Conservation (phyloP, 1,284 basidiomycete species). For the Sporisorium sorghi region DNA sequence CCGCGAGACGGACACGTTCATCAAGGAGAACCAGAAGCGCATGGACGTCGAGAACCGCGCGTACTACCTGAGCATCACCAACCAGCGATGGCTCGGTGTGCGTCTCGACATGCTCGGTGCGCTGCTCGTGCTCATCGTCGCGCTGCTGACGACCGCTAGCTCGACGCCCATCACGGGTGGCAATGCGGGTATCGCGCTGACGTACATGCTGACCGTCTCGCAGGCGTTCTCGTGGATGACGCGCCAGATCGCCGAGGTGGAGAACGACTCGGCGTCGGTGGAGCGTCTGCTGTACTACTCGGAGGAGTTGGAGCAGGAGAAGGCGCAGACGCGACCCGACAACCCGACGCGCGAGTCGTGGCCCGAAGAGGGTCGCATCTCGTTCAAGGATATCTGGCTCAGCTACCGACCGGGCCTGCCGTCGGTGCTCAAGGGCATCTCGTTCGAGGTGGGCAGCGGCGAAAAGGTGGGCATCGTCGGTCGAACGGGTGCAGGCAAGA, state of each 20-base stretch:
- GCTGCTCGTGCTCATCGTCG: constrained; percentile 63
- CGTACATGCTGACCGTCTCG: constrained; percentile 62
- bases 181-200: constrained; percentile 63
- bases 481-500: constrained; percentile 75
- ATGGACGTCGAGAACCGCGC: constrained; percentile 90
- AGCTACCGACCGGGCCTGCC: constrained; percentile 72
- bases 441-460: constrained; percentile 70
- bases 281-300: constrained; percentile 69
- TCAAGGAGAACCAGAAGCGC: constrained; percentile 73
- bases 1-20: constrained; percentile 71
- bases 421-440: constrained; percentile 72
- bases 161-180: constrained; percentile 43
- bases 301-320: constrained; percentile 65
- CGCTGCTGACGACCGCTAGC: constrained; percentile 56
- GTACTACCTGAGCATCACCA: constrained; percentile 85
- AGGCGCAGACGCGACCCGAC: constrained; percentile 56
- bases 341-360: constrained; percentile 58
- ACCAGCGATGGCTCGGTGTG: constrained; percentile 86
- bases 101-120: constrained; percentile 72
- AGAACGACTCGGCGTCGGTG: constrained; percentile 69
- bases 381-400: constrained; percentile 69
- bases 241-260: constrained; percentile 69
- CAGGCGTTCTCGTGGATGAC: constrained; percentile 67
- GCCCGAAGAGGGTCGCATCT: constrained; percentile 67
- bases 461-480: constrained; percentile 75